These are phyloP conservation scores for Stachybotrys chlorohalonatus DNA, from an alignment of 2,329 filamentous ascomycete genomes.

Conservation along the genomic window DNA sequence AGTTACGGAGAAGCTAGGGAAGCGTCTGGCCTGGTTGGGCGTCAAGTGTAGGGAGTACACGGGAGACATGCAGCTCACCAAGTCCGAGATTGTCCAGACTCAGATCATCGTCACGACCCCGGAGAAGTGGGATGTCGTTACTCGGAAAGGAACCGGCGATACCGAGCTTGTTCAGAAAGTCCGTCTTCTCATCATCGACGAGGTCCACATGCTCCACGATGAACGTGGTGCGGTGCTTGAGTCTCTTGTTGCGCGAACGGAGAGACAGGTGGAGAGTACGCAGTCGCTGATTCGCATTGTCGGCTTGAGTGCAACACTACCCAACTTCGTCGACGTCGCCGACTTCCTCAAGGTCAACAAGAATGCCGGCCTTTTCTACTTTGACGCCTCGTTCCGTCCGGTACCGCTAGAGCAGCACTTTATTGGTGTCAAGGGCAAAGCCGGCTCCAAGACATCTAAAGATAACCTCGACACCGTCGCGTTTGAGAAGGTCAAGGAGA, in stretches of 20 bases:
- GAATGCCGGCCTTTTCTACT: conserved; percentile 89
- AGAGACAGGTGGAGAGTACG: conserved; percentile 94
- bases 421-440: conserved; percentile 87
- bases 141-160: conserved; percentile 91
- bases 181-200: conserved; percentile 89
- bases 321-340: conserved; percentile 93
- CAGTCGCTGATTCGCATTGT: conserved; percentile 95
- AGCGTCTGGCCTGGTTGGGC: conserved; percentile 86
- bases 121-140: conserved; percentile 99
- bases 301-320: conserved; percentile 87
- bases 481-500: conserved; percentile 91
- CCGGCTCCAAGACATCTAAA: conserved; percentile 68
- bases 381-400: conserved; percentile 89
- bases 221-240: conserved; percentile 94
- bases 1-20: conserved; percentile 88
- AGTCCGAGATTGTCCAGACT: conserved; percentile 88
- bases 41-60: conserved; percentile 89
- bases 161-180: conserved; percentile 98
- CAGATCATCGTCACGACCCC: conserved; percentile 98
- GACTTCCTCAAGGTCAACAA: conserved; percentile 96
- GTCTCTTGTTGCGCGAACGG: conserved; percentile 87
- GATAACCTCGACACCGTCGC: conserved; percentile 83
- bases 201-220: conserved; percentile 99
- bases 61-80: conserved; percentile 97
- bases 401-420: conserved; percentile 97